Conservation (phyloP, 805 yeast genomes). For the Saccharomycopsis olivae region DNA sequence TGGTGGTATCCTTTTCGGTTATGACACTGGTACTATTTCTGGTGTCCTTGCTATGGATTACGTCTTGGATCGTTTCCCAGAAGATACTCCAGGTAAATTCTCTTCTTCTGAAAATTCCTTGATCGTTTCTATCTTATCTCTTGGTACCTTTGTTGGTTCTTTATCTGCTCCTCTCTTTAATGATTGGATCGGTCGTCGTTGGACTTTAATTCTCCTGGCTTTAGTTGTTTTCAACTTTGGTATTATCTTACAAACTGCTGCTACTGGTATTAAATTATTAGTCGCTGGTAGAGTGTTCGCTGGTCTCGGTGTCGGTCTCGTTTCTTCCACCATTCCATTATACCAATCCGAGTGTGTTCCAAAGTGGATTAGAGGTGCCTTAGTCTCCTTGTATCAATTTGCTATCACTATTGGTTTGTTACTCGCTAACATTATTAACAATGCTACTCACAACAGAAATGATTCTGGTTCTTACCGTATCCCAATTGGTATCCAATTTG, state of each 20-base stretch:
- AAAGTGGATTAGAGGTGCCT: constrained; percentile 53
- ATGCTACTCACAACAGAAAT: constrained; percentile 44
- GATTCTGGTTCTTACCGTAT: constrained; percentile 45
- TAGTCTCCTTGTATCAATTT: constrained; percentile 62
- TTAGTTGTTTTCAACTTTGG: constrained; percentile 49
- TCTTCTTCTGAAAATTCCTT: constrained; percentile 41
- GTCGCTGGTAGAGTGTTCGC: constrained; percentile 55
- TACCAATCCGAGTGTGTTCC: constrained; percentile 71
- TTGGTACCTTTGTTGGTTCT: constrained; percentile 65
- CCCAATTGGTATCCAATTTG: constrained; percentile 63
- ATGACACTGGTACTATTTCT: constrained; percentile 59
- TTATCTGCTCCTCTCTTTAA: constrained; percentile 46
- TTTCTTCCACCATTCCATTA: constrained; percentile 69
- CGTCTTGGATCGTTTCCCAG: constrained; percentile 35
- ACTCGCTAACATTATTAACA: constrained; percentile 66
- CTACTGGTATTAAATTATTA: constrained; percentile 33
- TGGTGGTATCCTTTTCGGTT: constrained; percentile 60
- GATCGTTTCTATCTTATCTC: constrained; percentile 60
- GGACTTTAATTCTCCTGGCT: constrained; percentile 44
- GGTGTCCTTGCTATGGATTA: constrained; percentile 58
- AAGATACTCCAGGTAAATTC: constrained; percentile 26
- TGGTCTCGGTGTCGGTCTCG: constrained; percentile 68
- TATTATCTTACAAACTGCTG: constrained; percentile 39
- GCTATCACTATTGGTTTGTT: constrained; percentile 63
- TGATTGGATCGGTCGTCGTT: constrained; percentile 55